A percentile compares a stretch with the other conserved stretches of the same genome.
phyloP scores from a whole-genome alignment of 2,329 filamentous ascomycete species.

The Canariomyces notabilis region DNA sequence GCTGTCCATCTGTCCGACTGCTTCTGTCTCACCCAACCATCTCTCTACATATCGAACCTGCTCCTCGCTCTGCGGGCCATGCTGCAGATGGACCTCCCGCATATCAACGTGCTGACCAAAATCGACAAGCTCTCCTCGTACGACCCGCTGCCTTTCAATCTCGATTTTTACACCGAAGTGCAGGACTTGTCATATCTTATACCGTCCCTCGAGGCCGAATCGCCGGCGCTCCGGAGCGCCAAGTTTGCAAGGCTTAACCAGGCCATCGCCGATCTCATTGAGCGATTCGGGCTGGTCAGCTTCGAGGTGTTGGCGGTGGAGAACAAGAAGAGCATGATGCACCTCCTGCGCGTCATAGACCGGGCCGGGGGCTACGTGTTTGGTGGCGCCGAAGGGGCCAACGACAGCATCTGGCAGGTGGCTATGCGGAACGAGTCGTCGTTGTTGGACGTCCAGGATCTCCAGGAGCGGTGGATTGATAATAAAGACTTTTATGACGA shows the following conservation, averaged over 20 bases:
- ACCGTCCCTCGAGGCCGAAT: constrained; percentile 74
- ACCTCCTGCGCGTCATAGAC: constrained; percentile 81
- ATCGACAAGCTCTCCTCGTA: constrained; percentile 91
- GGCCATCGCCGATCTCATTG: constrained; percentile 79
- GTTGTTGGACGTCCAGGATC: constrained; percentile 76
- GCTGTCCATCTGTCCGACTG: constrained; percentile 92
- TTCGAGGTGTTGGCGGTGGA: constrained; percentile 95
- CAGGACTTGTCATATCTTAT: constrained; percentile 85
- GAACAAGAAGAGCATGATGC: constrained; percentile 96
- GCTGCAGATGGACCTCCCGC: constrained; percentile 96
- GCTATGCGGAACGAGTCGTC: constrained; percentile 76
- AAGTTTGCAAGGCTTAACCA: constrained; percentile 84
- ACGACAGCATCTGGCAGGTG: constrained; percentile 95
- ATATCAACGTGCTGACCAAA: constrained; percentile 94
- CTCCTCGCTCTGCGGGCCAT: constrained; percentile 91
- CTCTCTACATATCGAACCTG: constrained; percentile 89
- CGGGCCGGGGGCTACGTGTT: constrained; percentile 91
- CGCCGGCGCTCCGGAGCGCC: constrained; percentile 59
- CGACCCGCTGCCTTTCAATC: constrained; percentile 83
- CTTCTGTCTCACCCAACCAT: constrained; percentile 87
- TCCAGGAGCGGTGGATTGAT: constrained; percentile 95
- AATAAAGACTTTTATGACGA: constrained; percentile 82
- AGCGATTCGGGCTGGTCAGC: constrained; percentile 81
- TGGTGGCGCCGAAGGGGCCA: constrained; percentile 81
- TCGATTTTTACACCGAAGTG: constrained; percentile 96